Percentiles rank a stretch among this genome's conserved stretches.
Evolutionary conservation across 129 eudicot species (phyloP).

Genomic region (Smallanthus sonchifolius): DNA sequence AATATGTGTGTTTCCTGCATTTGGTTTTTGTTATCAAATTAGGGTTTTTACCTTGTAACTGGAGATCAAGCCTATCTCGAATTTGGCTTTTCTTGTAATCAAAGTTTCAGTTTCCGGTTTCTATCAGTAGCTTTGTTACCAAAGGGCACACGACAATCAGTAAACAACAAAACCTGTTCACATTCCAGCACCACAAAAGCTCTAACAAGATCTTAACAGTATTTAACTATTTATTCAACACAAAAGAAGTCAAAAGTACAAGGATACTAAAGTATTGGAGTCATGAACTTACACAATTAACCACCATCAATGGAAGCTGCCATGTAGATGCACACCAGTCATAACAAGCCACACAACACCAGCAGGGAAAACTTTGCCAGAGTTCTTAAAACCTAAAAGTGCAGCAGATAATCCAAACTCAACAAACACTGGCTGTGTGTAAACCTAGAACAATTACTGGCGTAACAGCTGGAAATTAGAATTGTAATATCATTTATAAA

Average conservation of each 20-base stretch:
- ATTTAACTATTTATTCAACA: slow-evolving; percentile 23
- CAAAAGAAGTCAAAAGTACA: slow-evolving; percentile 1
- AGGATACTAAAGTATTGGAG: not conserved
- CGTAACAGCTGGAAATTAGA: too few relatives aligned
- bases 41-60: too few relatives aligned
- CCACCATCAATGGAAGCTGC: slow-evolving; percentile 47
- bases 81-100: too few relatives aligned
- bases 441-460: slow-evolving; percentile 37
- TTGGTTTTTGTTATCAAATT: too few relatives aligned
- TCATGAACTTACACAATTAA: not conserved
- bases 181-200: slow-evolving; percentile 7
- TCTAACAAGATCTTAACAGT: not conserved
- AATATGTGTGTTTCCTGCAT: too few relatives aligned
- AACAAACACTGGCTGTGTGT: slow-evolving; percentile 60
- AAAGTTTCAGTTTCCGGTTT: too few relatives aligned
- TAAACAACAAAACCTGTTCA: not conserved
- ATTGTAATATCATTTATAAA: too few relatives aligned
- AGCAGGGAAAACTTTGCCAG: slow-evolving; percentile 86
- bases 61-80: too few relatives aligned
- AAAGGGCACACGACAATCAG: not conserved
- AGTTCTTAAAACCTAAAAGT: slow-evolving; percentile 72
- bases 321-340: slow-evolving; percentile 87
- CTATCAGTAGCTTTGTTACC: too few relatives aligned
- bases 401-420: slow-evolving; percentile 85
- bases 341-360: slow-evolving; percentile 79